Base-by-base conservation (phyloP, 2,329 filamentous ascomycete genomes). In the Cercospora janseana region DNA sequence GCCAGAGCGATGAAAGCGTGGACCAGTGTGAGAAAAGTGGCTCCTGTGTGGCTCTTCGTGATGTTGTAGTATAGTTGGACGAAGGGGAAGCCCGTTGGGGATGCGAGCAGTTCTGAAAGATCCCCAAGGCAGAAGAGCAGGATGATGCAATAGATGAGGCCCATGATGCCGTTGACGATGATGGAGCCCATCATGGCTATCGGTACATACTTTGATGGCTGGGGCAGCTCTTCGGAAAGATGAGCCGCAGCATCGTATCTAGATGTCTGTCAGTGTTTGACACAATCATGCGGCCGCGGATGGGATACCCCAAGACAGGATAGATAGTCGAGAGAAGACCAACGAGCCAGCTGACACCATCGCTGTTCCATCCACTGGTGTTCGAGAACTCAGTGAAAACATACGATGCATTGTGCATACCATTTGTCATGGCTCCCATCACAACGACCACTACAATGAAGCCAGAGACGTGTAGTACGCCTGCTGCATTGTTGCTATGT, bases 371-470 rank as follows among this genome's bases (percentile, higher is more conserved):
- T 12, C 57, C 57, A 20, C 53, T 56, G 10, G 55, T 52, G 26
- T 59, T 55, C 21, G 45, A 54, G 27, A 55, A 54, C 3, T 51
- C 42, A 9, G 52, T 47, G 37, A 56, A 59, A 23, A 57, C 54
- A 32, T 51, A 54, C 4, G 46, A 32, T 2, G 54, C 37, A 3
- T 35, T 49, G 75, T 10, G 75, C 75, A 15, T 75, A 60, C 50
- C 41, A 21, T 56, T 50, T 12, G 49, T 50, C 53, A 56, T 52
- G n/a, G 28, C 67, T 7, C 70, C 63, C 1, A 69, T 66, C 50
- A 78, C 77, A 24, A 59, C 27, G 4, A 78, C 60, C 18, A 75
- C 69, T 12, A 77, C 62, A 21, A 77, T 70, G n/a, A 74, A 59
- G 1, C 71, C 72, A 57, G 78, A 75, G 16, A 78, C 66, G 15